Percentiles rank a stretch among this genome's conserved stretches.
Conservation (phyloP, 2,329 filamentous ascomycete genomes). For the Nothopassalora personata region DNA sequence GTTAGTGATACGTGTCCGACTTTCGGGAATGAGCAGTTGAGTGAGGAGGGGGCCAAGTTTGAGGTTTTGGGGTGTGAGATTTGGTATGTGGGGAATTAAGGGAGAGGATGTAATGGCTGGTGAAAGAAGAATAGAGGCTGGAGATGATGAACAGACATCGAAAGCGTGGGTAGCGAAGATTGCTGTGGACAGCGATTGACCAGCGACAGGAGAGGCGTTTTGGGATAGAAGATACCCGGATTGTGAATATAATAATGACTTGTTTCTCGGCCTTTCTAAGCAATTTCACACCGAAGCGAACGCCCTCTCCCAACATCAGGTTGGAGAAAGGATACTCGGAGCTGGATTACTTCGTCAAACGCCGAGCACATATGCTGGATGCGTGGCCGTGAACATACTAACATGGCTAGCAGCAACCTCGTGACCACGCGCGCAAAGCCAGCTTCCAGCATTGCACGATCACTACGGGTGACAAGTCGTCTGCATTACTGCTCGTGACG, state of each 20-base stretch:
- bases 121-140: background rate
- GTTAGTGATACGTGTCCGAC: conserved; percentile 80
- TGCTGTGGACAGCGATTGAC: background rate
- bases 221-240: conserved; percentile 8
- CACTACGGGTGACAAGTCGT: no score
- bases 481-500: no score
- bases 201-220: background rate
- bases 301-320: no score
- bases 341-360: no score
- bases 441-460: no score
- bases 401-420: no score
- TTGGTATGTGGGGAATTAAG: conserved; percentile 69
- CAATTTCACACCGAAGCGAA: no score
- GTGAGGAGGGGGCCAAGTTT: conserved; percentile 89
- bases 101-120: background rate
- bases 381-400: no score
- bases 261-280: background rate
- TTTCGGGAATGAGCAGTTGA: conserved; percentile 90
- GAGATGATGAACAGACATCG: conserved; percentile 6
- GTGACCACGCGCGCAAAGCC: no score
- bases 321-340: no score
- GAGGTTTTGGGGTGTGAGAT: conserved; percentile 85
- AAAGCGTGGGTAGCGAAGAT: background rate
- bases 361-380: no score
- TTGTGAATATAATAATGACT: background rate